Evolutionary conservation across 2,329 filamentous ascomycete species (phyloP).

Genomic region (Fusarium palustre): DNA sequence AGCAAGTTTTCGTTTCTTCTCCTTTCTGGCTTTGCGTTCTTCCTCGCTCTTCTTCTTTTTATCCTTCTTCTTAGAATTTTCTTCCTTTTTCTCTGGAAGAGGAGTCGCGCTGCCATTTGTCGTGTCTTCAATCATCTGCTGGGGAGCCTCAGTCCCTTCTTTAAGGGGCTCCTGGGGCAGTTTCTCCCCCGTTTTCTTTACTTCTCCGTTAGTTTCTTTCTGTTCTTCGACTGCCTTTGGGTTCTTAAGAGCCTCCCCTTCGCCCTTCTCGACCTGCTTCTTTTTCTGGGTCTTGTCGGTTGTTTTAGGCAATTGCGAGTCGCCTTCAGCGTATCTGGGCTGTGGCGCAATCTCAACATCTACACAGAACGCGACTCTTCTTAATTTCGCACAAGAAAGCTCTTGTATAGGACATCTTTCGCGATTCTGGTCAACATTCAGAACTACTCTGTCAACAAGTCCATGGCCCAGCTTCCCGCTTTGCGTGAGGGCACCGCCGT

Average conservation of each 20-base stretch:
- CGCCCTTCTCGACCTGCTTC: constrained; percentile 74
- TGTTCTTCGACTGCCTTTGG: constrained; percentile 68
- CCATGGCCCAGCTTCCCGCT: constrained; percentile 63
- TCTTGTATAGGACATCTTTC: constrained; percentile 84
- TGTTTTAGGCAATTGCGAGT: constrained; percentile 54
- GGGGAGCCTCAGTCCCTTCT: constrained; percentile 46
- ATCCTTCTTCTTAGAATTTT: constrained; percentile 80
- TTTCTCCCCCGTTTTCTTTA: constrained; percentile 57
- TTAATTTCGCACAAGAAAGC: constrained; percentile 81
- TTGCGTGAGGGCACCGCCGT: constrained; percentile 50
- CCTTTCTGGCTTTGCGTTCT: constrained; percentile 90
- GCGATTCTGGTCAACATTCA: constrained; percentile 86
- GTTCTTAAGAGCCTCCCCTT: constrained; percentile 79
- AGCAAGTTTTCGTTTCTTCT: constrained; percentile 85
- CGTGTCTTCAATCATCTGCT: constrained; percentile 46
- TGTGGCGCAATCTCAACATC: constrained; percentile 96
- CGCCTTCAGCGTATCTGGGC: constrained; percentile 78
- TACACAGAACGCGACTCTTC: constrained; percentile 93
- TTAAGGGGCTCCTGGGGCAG: constrained; percentile 56
- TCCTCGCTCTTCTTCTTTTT: constrained; percentile 97
- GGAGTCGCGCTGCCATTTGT: constrained; percentile 39
- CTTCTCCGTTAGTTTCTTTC: constrained; percentile 53
- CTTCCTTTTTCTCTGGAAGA: constrained; percentile 54
- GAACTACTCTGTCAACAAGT: constrained; percentile 80
- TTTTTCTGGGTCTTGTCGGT: constrained; percentile 68